Evolutionary conservation across 1,284 basidiomycete genomes (phyloP).

Genomic region (Meripilus lineatus): DNA sequence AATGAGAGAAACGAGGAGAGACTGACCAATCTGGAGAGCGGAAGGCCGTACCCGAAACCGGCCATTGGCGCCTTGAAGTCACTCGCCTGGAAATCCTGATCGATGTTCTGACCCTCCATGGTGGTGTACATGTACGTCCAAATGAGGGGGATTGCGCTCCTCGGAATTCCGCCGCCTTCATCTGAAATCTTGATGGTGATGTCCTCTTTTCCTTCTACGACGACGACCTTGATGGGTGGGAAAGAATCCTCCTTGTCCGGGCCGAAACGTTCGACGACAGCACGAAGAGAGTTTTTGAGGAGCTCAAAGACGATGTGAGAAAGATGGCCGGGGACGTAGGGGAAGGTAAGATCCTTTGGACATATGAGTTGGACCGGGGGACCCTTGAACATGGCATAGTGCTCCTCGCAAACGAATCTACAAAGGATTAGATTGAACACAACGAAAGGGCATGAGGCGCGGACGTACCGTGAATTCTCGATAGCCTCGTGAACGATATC

Average conservation of each 20-base stretch:
- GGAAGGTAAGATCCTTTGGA: conserved; percentile 82
- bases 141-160: conserved; percentile 91
- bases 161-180: conserved; percentile 94
- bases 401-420: conserved; percentile 93
- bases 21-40: conserved; percentile 82
- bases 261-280: conserved; percentile 92
- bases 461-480: conserved; percentile 80
- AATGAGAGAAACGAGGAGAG: conserved; percentile 3
- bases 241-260: conserved; percentile 77
- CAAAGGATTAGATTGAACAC: not conserved
- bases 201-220: conserved; percentile 92
- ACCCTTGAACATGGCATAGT: conserved; percentile 93
- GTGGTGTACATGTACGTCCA: conserved; percentile 99
- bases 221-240: conserved; percentile 96
- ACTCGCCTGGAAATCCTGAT: conserved; percentile 83
- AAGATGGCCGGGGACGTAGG: conserved; percentile 95
- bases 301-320: conserved; percentile 98
- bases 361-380: conserved; percentile 98
- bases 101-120: conserved; percentile 86
- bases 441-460: not conserved
- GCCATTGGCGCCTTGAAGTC: conserved; percentile 99
- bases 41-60: conserved; percentile 93
- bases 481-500: conserved; percentile 98
- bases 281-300: conserved; percentile 97
- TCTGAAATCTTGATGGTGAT: conserved; percentile 98